phyloP scores from a whole-genome alignment of 495 filamentous ascomycete genomes.

The Penicillium paxilli region DNA sequence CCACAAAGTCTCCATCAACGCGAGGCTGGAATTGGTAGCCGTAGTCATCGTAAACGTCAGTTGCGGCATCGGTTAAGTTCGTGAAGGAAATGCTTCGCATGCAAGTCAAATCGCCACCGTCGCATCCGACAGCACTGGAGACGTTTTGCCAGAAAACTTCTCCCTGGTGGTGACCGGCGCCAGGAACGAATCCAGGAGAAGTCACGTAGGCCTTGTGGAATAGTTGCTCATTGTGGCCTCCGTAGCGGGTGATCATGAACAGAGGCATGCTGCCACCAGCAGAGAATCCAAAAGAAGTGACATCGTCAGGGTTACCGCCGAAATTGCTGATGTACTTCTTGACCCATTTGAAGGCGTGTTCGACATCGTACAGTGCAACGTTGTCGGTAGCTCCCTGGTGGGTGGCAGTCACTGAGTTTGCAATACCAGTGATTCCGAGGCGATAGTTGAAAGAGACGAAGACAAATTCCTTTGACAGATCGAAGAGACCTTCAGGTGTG shows the following conservation, averaged over 20 bases:
- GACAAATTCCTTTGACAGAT: slow-evolving; percentile 39
- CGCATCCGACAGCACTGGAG: slow-evolving; percentile 31
- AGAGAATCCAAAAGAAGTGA: slow-evolving; percentile 45
- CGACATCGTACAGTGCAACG: slow-evolving; percentile 50
- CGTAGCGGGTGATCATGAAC: slow-evolving; percentile 38
- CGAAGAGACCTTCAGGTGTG: slow-evolving; percentile 24
- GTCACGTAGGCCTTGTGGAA: slow-evolving; percentile 35
- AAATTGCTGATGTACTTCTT: slow-evolving; percentile 39
- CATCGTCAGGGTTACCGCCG: slow-evolving; percentile 44
- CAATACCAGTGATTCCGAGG: slow-evolving; percentile 56
- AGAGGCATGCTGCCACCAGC: slow-evolving; percentile 43
- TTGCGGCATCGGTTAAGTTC: slow-evolving; percentile 24
- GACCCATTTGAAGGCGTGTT: slow-evolving; percentile 41
- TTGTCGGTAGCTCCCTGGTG: slow-evolving; percentile 44
- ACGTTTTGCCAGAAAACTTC: slow-evolving; percentile 35
- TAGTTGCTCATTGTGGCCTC: slow-evolving; percentile 32
- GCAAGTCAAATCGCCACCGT: slow-evolving; percentile 20
- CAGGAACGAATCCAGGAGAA: slow-evolving; percentile 36
- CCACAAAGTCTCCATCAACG: slow-evolving; percentile 37
- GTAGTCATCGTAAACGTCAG: slow-evolving; percentile 10
- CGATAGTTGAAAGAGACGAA: slow-evolving; percentile 50
- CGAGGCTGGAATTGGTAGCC: slow-evolving; percentile 40
- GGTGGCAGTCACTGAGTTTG: slow-evolving; percentile 41
- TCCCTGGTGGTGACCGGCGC: slow-evolving; percentile 30
- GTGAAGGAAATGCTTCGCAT: slow-evolving; percentile 22